These are phyloP conservation scores for Apiotrichum akiyoshidainum DNA, from an alignment of 1,284 basidiomycete species.

Conservation along the genomic window DNA sequence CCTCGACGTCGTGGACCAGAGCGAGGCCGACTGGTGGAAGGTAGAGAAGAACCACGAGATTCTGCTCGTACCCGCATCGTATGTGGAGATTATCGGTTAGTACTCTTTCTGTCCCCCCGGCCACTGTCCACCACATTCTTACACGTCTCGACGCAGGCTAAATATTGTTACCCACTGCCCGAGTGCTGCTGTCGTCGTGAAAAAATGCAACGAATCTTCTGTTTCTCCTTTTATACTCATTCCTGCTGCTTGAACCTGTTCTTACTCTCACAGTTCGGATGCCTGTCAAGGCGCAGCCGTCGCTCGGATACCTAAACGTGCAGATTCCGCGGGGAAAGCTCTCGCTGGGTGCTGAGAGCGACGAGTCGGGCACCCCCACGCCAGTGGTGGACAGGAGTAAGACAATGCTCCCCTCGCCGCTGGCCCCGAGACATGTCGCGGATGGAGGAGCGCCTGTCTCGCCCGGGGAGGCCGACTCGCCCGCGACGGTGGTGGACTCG, in stretches of 20 bases:
- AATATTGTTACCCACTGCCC: constrained; percentile 32
- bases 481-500: not conserved
- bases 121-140: constrained; percentile 43
- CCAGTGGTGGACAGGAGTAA: not conserved
- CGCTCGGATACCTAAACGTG: not conserved
- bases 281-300: not conserved
- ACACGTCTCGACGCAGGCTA: constrained; percentile 49
- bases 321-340: constrained; percentile 1
- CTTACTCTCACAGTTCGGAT: constrained; percentile 5
- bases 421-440: not conserved
- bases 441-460: not conserved
- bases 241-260: not conserved
- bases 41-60: constrained; percentile 76
- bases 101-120: constrained; percentile 48
- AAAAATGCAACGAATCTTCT: constrained; percentile 16
- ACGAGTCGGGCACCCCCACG: not conserved
- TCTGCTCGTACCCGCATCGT: constrained; percentile 83
- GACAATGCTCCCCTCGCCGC: not conserved
- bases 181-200: constrained; percentile 2
- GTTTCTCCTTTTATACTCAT: not conserved
- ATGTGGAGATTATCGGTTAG: constrained; percentile 85
- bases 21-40: constrained; percentile 90
- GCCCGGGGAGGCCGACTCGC: not conserved
- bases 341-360: constrained; percentile 1
- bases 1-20: constrained; percentile 71